Evolutionary conservation across 768 basidiomycete genomes (phyloP), one percentile per base, ranked within the genome.

Genomic region (Rhodotorula babjevae): DNA sequence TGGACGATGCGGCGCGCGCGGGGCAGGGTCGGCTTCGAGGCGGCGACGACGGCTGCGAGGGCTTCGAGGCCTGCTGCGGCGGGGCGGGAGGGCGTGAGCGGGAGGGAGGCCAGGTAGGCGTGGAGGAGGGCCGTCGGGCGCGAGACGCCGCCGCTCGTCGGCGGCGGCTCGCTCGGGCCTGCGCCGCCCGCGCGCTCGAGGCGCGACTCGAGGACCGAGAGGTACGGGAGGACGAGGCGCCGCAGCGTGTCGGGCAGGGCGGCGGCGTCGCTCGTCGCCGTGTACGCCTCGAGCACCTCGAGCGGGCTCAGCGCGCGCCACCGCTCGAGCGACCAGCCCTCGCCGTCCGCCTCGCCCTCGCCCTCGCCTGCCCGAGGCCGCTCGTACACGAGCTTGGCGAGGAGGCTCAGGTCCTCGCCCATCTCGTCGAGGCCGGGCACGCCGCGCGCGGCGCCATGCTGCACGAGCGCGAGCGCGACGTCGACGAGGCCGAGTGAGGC

Each of bases 371-470:
- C 33, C 0, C 31, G 29, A 57, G 72, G 62, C n/a, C 71, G 76
- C 78, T 96, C 93, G 76, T 99, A 99, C 21, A 94, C 87, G 58
- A 98, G 85, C 29, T 89, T 85, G 2, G 90, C 88, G 50, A 99
- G 85, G 14, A 98, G 86, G 74, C 87, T 90, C 53, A 98, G 85
- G 65, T 98, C 94, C 82, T 97, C 95, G 4, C 93, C 95, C 6
- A 93, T 81, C 78, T 88, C 87, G 76, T 95, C 94, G 55, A 99
- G 85, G 6, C 83, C 87, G 29, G 87, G 85, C 21, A 96, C 83
- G 23, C 89, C 89, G 76, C 87, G 87, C 15, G 92, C 89, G 19
- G 90, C 93, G 23, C 88, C 93, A 74, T 95, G 88, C 79, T 96
- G 94, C 16, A 92, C 85, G 58, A 89, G 84, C 14, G 87, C 86